Evolutionary conservation across 768 basidiomycete genomes (phyloP).

Genomic region (Suillus luteus): DNA sequence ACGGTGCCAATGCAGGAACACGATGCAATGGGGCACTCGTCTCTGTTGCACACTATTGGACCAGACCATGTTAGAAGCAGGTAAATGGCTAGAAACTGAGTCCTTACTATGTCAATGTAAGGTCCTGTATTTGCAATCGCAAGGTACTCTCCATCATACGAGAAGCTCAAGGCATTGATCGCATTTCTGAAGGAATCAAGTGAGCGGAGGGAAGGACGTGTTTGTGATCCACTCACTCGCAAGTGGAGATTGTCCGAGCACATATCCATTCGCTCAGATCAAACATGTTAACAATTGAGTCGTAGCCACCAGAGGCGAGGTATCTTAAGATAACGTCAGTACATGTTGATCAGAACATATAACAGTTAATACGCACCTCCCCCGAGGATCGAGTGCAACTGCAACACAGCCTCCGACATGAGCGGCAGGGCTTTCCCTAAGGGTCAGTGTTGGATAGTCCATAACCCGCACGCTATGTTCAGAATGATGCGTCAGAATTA

Average conservation of each 20-base stretch:
- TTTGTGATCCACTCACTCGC: constrained; percentile 60
- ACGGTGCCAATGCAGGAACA: constrained; percentile 68
- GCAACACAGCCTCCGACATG: constrained; percentile 83
- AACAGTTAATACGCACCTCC: constrained; percentile 45
- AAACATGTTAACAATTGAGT: constrained; percentile 83
- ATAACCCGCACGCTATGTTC: constrained; percentile 68
- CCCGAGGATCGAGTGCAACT: constrained; percentile 78
- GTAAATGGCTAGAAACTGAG: background rate
- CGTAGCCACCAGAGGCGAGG: constrained; percentile 76
- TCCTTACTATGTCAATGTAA: constrained; percentile 79
- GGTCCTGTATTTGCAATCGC: constrained; percentile 72
- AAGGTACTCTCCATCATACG: constrained; percentile 80
- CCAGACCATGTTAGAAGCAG: constrained; percentile 6
- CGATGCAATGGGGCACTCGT: constrained; percentile 75
- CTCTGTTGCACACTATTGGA: constrained; percentile 70
- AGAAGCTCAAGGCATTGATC: constrained; percentile 77
- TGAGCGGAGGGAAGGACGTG: background rate
- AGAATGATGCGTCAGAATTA: constrained; percentile 64
- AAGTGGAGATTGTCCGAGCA: constrained; percentile 70
- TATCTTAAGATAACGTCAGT: constrained; percentile 46
- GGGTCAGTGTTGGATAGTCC: constrained; percentile 62
- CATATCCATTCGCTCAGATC: constrained; percentile 82
- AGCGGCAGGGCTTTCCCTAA: constrained; percentile 65
- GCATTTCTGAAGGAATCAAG: constrained; percentile 49
- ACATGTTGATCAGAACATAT: background rate